Conservation (phyloP, 179 eudicot species). For the Carnegiea gigantea region DNA sequence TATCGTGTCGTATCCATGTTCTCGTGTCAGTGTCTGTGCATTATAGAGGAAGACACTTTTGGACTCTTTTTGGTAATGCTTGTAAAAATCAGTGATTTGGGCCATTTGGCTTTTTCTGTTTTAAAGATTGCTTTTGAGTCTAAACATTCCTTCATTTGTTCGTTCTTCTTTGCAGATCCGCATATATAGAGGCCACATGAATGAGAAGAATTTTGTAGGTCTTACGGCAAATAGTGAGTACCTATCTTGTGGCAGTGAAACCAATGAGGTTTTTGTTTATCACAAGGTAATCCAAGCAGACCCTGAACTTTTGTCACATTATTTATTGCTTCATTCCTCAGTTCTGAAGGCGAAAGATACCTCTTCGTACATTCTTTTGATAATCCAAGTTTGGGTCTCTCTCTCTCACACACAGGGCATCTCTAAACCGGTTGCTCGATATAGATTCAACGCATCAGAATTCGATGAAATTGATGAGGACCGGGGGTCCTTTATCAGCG, state of each 20-base stretch:
- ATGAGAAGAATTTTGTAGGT: slow-evolving; percentile 95
- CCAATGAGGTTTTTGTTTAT: slow-evolving; percentile 83
- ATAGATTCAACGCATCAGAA: slow-evolving; percentile 56
- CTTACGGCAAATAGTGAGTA: slow-evolving; percentile 68
- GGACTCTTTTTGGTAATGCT: too few species aligned
- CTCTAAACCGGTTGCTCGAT: slow-evolving; percentile 65
- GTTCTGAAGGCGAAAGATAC: not conserved
- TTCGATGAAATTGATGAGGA: slow-evolving; percentile 48
- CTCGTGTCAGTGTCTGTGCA: too few species aligned
- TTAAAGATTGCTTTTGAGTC: not conserved
- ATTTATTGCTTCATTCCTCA: not conserved
- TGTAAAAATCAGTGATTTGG: too few species aligned
- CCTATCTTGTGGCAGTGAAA: slow-evolving; percentile 91
- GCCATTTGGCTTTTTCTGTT: too few species aligned
- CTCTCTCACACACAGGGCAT: slow-evolving; percentile 50
- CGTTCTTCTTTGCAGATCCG: slow-evolving; percentile 48
- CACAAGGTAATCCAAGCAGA: slow-evolving; percentile 60
- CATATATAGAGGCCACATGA: slow-evolving; percentile 69
- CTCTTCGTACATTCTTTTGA: not conserved
- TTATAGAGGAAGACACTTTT: too few species aligned
- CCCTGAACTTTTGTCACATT: not conserved
- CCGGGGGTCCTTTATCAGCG: slow-evolving; percentile 63
- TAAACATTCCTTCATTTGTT: slow-evolving; percentile 3
- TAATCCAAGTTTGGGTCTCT: not conserved
- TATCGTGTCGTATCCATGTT: too few species aligned